Percentiles rank a stretch among this genome's conserved stretches.
phyloP scores from a whole-genome alignment of 768 basidiomycete genomes.

The Lactarius quietus region DNA sequence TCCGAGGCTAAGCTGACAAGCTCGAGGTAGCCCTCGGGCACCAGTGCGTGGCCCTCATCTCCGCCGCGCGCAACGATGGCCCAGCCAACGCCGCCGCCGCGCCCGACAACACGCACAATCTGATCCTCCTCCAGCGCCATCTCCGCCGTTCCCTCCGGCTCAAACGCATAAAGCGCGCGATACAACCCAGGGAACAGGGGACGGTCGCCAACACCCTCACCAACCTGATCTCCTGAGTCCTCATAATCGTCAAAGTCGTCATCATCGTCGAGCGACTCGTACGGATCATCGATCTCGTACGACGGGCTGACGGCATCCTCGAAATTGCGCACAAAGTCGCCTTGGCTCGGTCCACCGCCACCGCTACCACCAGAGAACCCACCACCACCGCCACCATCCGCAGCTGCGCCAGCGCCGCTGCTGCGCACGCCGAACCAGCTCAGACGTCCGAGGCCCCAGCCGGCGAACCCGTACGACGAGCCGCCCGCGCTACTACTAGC shows the following conservation, averaged over 20 bases:
- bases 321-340: constrained; percentile 50
- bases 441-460: constrained; percentile 44
- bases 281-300: constrained; percentile 29
- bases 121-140: constrained; percentile 78
- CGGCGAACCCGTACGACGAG: constrained; percentile 33
- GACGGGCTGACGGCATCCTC: constrained; percentile 31
- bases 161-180: constrained; percentile 73
- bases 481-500: constrained; percentile 23
- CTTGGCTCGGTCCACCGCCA: constrained; percentile 41
- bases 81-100: constrained; percentile 80
- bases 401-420: constrained; percentile 9
- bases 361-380: too few species aligned
- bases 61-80: constrained; percentile 58
- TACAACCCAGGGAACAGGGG: constrained; percentile 67
- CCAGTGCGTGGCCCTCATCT: constrained; percentile 57
- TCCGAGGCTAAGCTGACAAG: constrained; percentile 40
- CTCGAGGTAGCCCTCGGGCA: constrained; percentile 77
- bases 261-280: constrained; percentile 27
- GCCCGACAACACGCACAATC: constrained; percentile 64
- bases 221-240: constrained; percentile 17
- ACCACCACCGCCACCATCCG: constrained; percentile 2
- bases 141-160: constrained; percentile 78
- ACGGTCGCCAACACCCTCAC: too few species aligned
- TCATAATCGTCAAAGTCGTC: constrained; percentile 32
- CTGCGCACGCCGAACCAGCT: constrained; percentile 38